These are phyloP conservation scores for Mytilinidion resinicola DNA, from an alignment of 495 filamentous ascomycete genomes.

Conservation along the genomic window DNA sequence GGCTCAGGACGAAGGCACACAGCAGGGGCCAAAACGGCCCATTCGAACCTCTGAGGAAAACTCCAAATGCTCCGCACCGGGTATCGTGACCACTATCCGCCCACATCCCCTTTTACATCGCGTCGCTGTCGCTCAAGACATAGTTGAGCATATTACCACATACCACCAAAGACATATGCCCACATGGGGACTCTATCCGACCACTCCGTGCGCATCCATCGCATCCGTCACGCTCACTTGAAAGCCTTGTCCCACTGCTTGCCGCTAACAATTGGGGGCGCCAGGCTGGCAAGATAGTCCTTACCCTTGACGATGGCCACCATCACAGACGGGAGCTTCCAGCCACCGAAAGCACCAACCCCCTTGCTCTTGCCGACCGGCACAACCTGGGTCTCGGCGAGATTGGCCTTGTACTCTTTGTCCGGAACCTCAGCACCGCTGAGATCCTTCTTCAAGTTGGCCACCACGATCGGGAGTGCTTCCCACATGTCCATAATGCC, in stretches of 20 bases:
- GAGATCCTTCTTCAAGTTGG: constrained; percentile 43
- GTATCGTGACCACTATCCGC: too few species aligned
- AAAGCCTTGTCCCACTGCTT: constrained; percentile 48
- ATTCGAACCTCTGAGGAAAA: too few species aligned
- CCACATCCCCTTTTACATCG: too few species aligned
- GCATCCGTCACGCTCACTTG: constrained; percentile 1
- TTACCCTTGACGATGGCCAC: constrained; percentile 57
- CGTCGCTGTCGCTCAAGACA: too few species aligned
- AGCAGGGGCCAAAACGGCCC: too few species aligned
- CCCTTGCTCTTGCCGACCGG: constrained; percentile 50
- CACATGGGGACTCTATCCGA: too few species aligned
- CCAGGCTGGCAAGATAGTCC: constrained; percentile 54
- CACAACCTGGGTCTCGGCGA: constrained; percentile 40
- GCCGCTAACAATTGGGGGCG: constrained; percentile 44
- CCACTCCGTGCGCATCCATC: too few species aligned
- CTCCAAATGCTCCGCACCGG: too few species aligned
- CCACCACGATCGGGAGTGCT: constrained; percentile 38
- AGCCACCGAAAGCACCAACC: constrained; percentile 52
- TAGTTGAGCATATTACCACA: too few species aligned
- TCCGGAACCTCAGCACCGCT: constrained; percentile 17
- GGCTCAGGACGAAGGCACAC: too few species aligned
- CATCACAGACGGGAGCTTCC: constrained; percentile 46
- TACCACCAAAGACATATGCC: too few species aligned
- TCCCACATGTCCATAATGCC: constrained; percentile 39
- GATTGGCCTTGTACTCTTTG: constrained; percentile 28